Evolutionary conservation across 2,329 filamentous ascomycete species (phyloP), one percentile per base, ranked within the genome.

Genomic region (Lachnellula arida): DNA sequence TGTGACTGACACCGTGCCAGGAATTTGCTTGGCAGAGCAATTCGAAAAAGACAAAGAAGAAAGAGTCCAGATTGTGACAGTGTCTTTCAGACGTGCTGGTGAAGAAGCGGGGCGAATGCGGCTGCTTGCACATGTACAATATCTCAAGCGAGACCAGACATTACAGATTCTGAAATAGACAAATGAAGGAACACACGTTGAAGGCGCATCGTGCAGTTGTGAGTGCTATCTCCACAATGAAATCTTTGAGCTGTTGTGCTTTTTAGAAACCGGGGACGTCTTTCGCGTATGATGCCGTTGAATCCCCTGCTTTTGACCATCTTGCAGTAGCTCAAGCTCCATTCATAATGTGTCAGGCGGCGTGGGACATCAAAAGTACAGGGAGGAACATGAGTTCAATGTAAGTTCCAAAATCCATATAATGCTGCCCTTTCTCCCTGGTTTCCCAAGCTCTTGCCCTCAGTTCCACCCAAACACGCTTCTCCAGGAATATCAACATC

Each of bases 21-120:
- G 63, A 64, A 58, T 67, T 68, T 32, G 61, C 68, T 54, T 70
- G 67, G 67, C 68, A 69, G 53, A 66, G 65, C 49, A 65, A 61
- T 53, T 57, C 60, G n/a, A 66, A 65, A 48, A 70, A 67, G 52
- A 54, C 58, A 49, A 67, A 64, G 60, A 64, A 60, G 40, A 53
- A 57, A 22, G 56, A 49, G 22, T 19, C 59, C 8, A 60, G 60
- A 40, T 43, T 62, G 25, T 62, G 34, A 55, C 22, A 42, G 32
- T 34, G 23, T 54, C 9, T 51, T 23, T 9, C 25, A 34, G 35
- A 47, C 37, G 22, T 49, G 17, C 35, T 35, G 47, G 32, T 7
- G 6, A 46, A 51, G 35, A 19, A 42, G 12, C 5, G 28, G 15
- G 25, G 17, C n/a, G 14, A 42, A 19, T 28, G 15, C 34, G 37